Evolutionary conservation across 768 basidiomycete species (phyloP), one percentile per base, ranked within the genome.

Genomic region (Zangia roseola): DNA sequence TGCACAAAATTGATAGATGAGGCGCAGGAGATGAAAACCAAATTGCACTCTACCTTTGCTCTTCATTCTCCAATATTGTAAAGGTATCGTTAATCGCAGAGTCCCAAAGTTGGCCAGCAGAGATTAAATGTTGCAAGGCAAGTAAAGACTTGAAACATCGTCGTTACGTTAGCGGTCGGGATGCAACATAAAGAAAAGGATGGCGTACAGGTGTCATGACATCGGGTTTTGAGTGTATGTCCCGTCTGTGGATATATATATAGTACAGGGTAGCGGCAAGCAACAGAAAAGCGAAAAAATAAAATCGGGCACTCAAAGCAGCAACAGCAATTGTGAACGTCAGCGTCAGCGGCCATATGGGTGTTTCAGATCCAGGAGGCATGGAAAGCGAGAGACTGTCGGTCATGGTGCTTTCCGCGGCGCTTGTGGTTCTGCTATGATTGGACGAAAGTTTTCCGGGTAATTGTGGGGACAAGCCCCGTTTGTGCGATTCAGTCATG

Each of bases 81-180:
- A 90, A 73, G 8, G 86, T 81, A 56, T 89, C 84, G 56, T 83
- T 82, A 16, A 92, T 77, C 39, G 82, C 76, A 8, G 83, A 78
- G 52, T 90, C 86, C 90, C 89, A 92, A 21, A 79, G 68, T 41
- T 80, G 74, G 47, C 86, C 85, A 37, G 88, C 80, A 41, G 72
- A 65, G 55, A 88, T 78, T 47, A 92, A 73, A 40, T 87, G 81
- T 47, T 84, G 78, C 35, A 92, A 73, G 26, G 82, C 75, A 56
- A 77, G 74, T 55, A 88, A 69, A 41, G 85, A 83, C 87, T 90
- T 50, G 28, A 16, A 23, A 37, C 14, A 50, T 52, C 14, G 14
- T 10, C n/a, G 52, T 31, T 13, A 40, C 6, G 23, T 58, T 16
- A 52, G 55, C 23, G 30, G 34, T 31, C 31, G 34, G 40, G 10